Base-by-base conservation (phyloP, 345 rosid genomes). In the Lepidium aucheri region DNA sequence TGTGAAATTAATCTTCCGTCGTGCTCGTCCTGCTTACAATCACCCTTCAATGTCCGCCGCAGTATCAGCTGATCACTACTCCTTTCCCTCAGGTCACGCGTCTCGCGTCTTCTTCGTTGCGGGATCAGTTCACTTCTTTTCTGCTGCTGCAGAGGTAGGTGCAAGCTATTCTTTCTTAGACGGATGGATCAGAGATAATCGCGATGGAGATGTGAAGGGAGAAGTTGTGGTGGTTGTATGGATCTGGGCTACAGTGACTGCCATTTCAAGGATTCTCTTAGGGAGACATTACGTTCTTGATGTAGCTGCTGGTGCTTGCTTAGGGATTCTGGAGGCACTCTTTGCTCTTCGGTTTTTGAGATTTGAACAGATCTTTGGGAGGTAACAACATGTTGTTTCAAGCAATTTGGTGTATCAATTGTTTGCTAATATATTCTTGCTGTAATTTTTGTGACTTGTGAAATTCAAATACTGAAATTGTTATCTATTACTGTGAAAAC, bases 51-150 rank as follows among this genome's bases (percentile, higher is more conserved):
- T 85, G 96, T 81, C 84, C 53, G 76, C 88, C 18, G 91, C 76
- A 2, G 95, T 90, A 46, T 72, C 87, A 9, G 80, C 78, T 16
- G 99, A 88, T 61, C 79, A 83, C 67, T 94, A 75, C 78, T 94
- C 99, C 22, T 90, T 94, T 60, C 99, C 97, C 64, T 88, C 96
- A 9, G 97, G 99, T 50, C 97, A 94, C 81, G 83, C 99, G 6
- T 86, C 97, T 10, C 86, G 96, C 30, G 95, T 94, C 45, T 87
- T 71, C 77, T 78, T 85, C 74, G 74, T 85, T 18, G 95, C 96
- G 4, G 74, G 89, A 0, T 61, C 86, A 35, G 72, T 88, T 53
- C 82, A 65, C 24, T 83, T 87, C 54, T 77, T 80, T 0, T 38
- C 67, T 5, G 53, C 61, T 4, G 63, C 53, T 4, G 72, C 42